Conservation (phyloP, 2,329 filamentous ascomycete genomes). For the Aspergillaceae sp. region DNA sequence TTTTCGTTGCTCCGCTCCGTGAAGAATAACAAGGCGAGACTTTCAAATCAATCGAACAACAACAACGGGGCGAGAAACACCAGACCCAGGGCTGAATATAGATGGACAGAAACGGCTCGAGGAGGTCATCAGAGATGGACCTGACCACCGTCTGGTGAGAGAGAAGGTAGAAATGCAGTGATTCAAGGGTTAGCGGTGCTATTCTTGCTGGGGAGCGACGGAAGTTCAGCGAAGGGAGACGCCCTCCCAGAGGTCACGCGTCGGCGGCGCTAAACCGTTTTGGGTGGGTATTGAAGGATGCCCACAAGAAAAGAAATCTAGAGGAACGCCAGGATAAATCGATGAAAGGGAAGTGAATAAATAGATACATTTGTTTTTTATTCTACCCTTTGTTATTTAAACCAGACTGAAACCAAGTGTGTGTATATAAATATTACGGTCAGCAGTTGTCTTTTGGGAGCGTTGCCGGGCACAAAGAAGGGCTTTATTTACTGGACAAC, state of each 20-base stretch:
- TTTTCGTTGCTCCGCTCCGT: conserved; percentile 10
- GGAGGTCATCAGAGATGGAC: conserved; percentile 17
- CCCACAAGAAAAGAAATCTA: too few species aligned
- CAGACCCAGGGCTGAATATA: conserved; percentile 11
- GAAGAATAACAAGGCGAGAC: conserved; percentile 5
- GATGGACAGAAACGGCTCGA: conserved; percentile 7
- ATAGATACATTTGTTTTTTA: too few species aligned
- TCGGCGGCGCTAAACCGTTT: conserved; percentile 28
- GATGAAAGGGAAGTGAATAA: too few species aligned
- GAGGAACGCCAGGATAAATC: too few species aligned
- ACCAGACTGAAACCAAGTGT: too few species aligned
- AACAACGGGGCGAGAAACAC: conserved; percentile 1
- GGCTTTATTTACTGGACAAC: too few species aligned
- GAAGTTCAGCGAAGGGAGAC: conserved; percentile 18
- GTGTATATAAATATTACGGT: too few species aligned
- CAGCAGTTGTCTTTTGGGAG: too few species aligned
- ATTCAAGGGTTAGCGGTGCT: not conserved
- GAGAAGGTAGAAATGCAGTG: not conserved
- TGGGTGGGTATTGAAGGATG: conserved; percentile 1
- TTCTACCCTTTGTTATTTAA: too few species aligned
- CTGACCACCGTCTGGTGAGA: conserved; percentile 17
- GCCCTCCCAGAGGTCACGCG: conserved; percentile 27
- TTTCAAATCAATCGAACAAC: conserved; percentile 3
- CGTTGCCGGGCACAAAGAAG: too few species aligned
- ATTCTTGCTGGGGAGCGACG: conserved; percentile 13